A percentile compares a stretch with the other conserved stretches of the same genome.
Evolutionary conservation across 305 asterid species (phyloP).

Genomic region (Galium porrigens): DNA sequence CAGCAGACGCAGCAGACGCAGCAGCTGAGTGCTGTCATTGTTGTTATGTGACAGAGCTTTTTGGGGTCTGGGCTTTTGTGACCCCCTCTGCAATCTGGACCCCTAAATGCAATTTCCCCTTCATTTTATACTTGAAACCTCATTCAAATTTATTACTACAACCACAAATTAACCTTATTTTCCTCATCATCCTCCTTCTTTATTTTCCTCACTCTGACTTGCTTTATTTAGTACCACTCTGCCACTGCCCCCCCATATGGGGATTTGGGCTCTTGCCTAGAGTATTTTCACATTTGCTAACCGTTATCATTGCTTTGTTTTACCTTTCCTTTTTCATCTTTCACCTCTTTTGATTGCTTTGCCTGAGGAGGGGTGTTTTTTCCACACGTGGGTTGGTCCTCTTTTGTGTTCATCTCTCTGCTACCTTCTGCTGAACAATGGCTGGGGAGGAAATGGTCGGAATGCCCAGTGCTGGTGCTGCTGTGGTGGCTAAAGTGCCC

Average conservation of each 20-base stretch:
- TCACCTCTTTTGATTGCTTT: neutral
- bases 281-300: neutral
- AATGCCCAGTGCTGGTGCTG: conserved; percentile 27
- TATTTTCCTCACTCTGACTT: neutral
- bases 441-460: conserved; percentile 20
- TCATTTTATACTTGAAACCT: neutral
- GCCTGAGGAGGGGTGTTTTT: neutral
- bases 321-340: neutral
- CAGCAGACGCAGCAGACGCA: conserved; percentile 10
- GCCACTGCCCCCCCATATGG: conserved; percentile 3
- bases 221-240: neutral
- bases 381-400: conserved; percentile 2
- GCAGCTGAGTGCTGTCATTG: conserved; percentile 21
- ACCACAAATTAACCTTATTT: neutral
- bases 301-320: neutral
- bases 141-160: neutral
- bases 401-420: neutral
- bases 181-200: conserved; percentile 5
- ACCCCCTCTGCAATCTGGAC: conserved; percentile 15
- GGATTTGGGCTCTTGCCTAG: conserved; percentile 12
- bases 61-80: conserved; percentile 19
- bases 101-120: conserved; percentile 10
- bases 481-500: conserved; percentile 27
- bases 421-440: neutral
- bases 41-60: conserved; percentile 24